A percentile compares a stretch with the other conserved stretches of the same genome.
Conservation (phyloP, 805 yeast species). For the Myxozyma melibiosi region DNA sequence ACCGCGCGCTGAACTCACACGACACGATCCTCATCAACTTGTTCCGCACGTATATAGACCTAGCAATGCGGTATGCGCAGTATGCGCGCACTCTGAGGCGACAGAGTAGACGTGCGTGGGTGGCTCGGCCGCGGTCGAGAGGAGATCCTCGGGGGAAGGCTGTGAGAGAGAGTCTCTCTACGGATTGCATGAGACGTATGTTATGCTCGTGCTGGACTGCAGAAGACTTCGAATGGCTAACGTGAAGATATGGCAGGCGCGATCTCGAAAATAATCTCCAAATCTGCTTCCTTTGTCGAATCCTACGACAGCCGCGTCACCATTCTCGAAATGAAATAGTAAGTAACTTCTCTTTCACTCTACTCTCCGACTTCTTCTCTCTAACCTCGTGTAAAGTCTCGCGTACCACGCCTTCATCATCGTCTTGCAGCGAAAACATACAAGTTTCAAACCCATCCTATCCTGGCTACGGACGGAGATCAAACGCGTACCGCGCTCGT, state of each 20-base stretch:
- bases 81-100: constrained; percentile 14
- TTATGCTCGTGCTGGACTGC: too few relatives aligned
- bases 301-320: neutral
- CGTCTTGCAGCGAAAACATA: constrained; percentile 15
- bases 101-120: too few relatives aligned
- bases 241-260: too few relatives aligned
- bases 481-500: neutral
- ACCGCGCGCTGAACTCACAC: constrained; percentile 20
- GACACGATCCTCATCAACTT: constrained; percentile 15
- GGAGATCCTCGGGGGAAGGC: too few relatives aligned
- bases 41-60: constrained; percentile 21
- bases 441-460: constrained; percentile 8
- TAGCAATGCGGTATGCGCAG: constrained; percentile 23
- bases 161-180: neutral
- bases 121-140: too few relatives aligned
- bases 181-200: constrained; percentile 4
- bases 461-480: constrained; percentile 8
- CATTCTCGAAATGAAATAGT: neutral
- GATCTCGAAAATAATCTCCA: neutral
- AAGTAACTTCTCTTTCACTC: neutral
- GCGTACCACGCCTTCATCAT: constrained; percentile 14
- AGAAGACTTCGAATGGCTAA: too few relatives aligned
- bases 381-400: neutral
- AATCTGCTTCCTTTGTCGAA: neutral
- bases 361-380: neutral